Evolutionary conservation across 2,329 filamentous ascomycete species (phyloP), one percentile per base, ranked within the genome.

Genomic region (Knoxdaviesia capensis): DNA sequence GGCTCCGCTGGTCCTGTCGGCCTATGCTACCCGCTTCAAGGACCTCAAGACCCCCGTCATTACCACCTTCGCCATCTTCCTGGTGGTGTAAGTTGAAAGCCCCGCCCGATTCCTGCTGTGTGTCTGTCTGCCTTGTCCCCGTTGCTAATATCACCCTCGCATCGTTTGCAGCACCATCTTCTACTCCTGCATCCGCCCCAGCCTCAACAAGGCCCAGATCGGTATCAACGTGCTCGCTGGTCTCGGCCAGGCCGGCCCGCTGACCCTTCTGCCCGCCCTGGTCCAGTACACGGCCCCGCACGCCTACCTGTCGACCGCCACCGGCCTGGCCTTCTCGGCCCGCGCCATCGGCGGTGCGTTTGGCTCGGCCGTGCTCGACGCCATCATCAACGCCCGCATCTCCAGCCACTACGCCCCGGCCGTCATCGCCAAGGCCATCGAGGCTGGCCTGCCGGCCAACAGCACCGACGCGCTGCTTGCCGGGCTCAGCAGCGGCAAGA

Each of bases 281-380:
- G 58, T 70, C 11, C 66, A 71, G 47, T 69, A 69, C 50, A 68
- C 66, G 1, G 62, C 66, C 1, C 66, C 67, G 3, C 67, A 70
- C 45, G 61, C 62, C 4, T 68, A 61, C 48, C 59, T 70, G 9
- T 68, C 65, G 0, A 70, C 66, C 0, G 66, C 67, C 1, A 70
- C 67, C 0, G 67, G 67, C 0, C 59, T 71, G 0, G 65, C 64
- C 4, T 70, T 69, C 50, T 68, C 65, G 1, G 65, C 65, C 3
- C 58, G 67, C 31, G 67, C 67, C 31, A 63, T 71, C 10, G 67
- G 67, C 28, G 66, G 66, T 11, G 66, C 66, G 1, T 69, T 69
- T 42, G 67, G 66, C 0, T 67, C 64, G 1, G 66, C 66, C 1
- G 65, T 69, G 3, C 54, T 71, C 1, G 58, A 68, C 47, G 63